Percentiles rank a stretch among this genome's conserved stretches.
Conservation (phyloP, 2,329 filamentous ascomycete species). For the Alternaria burnsii region DNA sequence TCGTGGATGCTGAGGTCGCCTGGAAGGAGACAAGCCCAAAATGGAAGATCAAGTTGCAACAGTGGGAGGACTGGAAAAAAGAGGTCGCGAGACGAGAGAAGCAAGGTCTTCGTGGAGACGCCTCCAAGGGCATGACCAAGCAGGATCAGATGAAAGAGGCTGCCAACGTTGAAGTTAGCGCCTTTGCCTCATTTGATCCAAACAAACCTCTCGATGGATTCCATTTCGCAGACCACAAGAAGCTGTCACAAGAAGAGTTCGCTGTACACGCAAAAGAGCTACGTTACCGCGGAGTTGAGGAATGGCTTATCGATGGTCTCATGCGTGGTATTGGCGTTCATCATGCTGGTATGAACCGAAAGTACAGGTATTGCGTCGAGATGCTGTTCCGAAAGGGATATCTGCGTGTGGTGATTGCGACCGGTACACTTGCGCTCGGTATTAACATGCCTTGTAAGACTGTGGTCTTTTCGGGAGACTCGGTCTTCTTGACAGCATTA, state of each 20-base stretch:
- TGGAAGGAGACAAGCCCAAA: conserved; percentile 66
- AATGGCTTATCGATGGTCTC: conserved; percentile 67
- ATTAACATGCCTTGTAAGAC: conserved; percentile 80
- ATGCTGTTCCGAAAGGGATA: conserved; percentile 78
- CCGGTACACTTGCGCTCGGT: conserved; percentile 77
- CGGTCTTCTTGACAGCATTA: conserved; percentile 74
- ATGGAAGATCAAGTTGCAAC: conserved; percentile 69
- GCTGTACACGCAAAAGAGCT: conserved; percentile 63
- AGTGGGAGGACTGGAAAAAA: conserved; percentile 67
- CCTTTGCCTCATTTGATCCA: conserved; percentile 72
- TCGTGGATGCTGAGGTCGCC: conserved; percentile 63
- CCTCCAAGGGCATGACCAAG: conserved; percentile 61
- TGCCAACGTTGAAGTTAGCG: conserved; percentile 63
- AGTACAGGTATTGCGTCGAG: conserved; percentile 77
- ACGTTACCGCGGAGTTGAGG: conserved; percentile 58
- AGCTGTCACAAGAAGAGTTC: conserved; percentile 66
- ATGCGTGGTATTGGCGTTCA: conserved; percentile 77
- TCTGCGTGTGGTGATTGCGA: conserved; percentile 75
- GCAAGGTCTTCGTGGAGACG: conserved; percentile 57
- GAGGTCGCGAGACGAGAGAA: conserved; percentile 55
- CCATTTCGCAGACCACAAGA: conserved; percentile 71
- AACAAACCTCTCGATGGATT: conserved; percentile 69
- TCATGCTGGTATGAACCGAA: conserved; percentile 80
- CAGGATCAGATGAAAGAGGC: conserved; percentile 66
- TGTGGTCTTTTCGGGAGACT: conserved; percentile 78